Conservation (phyloP, 2,329 filamentous ascomycete genomes). For the Fusarium sp. region DNA sequence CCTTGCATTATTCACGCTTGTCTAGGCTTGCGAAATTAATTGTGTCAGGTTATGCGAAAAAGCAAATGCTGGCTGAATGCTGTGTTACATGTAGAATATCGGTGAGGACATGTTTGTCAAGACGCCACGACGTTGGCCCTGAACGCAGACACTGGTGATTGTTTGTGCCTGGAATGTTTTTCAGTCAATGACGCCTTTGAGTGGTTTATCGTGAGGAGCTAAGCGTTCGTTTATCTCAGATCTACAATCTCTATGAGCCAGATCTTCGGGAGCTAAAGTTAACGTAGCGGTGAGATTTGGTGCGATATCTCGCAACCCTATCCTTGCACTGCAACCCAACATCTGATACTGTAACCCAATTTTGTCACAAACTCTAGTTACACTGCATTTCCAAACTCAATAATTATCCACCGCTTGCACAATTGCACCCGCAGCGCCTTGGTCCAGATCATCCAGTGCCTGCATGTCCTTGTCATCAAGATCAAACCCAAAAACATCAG, state of each 20-base stretch:
- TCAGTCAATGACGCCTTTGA: conserved; percentile 3
- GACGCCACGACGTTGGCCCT: background rate
- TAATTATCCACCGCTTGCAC: conserved; percentile 39
- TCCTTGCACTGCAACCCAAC: background rate
- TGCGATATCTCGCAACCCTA: background rate
- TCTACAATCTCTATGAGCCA: background rate
- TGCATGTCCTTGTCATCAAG: conserved; percentile 68
- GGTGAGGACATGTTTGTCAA: background rate
- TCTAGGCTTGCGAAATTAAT: rapidly evolving
- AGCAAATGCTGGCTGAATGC: background rate
- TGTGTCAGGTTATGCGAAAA: background rate
- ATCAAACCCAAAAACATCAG: conserved; percentile 70
- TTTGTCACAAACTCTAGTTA: background rate
- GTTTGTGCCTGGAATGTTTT: background rate
- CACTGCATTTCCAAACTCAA: background rate
- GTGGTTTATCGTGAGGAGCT: rapidly evolving
- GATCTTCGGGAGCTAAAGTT: conserved; percentile 9
- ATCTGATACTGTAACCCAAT: background rate
- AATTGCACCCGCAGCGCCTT: conserved; percentile 42
- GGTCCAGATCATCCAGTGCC: conserved; percentile 43
- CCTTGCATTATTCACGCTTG: background rate
- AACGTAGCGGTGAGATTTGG: background rate
- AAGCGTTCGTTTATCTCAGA: background rate
- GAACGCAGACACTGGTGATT: background rate
- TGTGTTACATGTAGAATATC: background rate